phyloP scores from a whole-genome alignment of 2,329 filamentous ascomycete genomes.

The Erysiphe pulchra region DNA sequence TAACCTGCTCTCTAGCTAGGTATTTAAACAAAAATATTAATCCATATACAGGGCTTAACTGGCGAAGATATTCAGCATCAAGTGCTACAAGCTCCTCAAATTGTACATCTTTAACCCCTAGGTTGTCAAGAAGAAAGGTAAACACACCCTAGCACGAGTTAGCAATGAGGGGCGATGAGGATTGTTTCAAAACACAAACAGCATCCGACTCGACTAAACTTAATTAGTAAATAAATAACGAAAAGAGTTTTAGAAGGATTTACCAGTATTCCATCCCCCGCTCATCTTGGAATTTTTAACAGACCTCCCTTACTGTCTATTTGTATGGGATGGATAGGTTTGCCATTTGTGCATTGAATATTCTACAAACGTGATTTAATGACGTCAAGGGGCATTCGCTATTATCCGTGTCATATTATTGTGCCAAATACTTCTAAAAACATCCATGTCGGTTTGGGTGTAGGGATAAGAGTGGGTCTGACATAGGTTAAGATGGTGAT shows the following conservation, averaged over 20 bases:
- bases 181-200: constrained; percentile 26
- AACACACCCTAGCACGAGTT: constrained; percentile 47
- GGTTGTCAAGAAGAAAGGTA: constrained; percentile 77
- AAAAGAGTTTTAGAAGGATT: constrained; percentile 10
- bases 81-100: constrained; percentile 90
- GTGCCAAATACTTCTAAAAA: too few relatives aligned
- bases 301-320: too few relatives aligned
- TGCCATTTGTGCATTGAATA: too few relatives aligned
- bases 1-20: constrained; percentile 41
- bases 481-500: too few relatives aligned
- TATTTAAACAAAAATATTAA: constrained; percentile 99
- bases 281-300: constrained; percentile 24
- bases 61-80: constrained; percentile 45
- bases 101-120: constrained; percentile 81
- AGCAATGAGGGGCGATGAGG: constrained; percentile 3
- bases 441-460: too few relatives aligned
- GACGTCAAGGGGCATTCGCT: too few relatives aligned
- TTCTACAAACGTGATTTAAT: too few relatives aligned
- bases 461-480: too few relatives aligned
- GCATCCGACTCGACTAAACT: constrained; percentile 66
- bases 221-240: constrained; percentile 2
- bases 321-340: too few relatives aligned
- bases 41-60: constrained; percentile 62
- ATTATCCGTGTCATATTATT: too few relatives aligned
- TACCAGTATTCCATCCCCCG: constrained; percentile 84